phyloP scores from a whole-genome alignment of 148 eudicot genomes.

The Cornus kousa region DNA sequence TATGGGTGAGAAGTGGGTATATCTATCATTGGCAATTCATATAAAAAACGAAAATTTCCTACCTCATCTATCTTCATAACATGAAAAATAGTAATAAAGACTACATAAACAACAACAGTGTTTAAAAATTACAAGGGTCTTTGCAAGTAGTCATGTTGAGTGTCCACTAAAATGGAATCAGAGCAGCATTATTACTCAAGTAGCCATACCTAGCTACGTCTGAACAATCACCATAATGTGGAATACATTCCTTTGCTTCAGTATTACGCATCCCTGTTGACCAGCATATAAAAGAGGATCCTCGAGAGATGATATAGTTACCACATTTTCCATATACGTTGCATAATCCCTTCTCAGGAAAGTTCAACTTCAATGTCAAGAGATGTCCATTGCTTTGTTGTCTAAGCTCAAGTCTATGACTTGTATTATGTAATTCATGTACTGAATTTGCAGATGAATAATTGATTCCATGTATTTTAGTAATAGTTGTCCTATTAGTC shows the following conservation, averaged over 20 bases:
- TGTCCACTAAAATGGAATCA: not conserved
- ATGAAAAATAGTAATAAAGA: not conserved
- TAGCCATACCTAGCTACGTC: constrained; percentile 42
- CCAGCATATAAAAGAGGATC: constrained; percentile 48
- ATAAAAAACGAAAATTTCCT: not conserved
- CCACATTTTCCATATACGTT: constrained; percentile 31
- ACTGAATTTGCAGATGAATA: constrained; percentile 48
- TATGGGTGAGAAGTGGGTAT: not conserved
- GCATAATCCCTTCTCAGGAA: constrained; percentile 35
- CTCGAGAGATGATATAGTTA: constrained; percentile 23
- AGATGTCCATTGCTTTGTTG: constrained; percentile 36
- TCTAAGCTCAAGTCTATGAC: constrained; percentile 36
- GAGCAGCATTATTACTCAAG: constrained; percentile 10
- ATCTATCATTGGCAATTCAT: not conserved
- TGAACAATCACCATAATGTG: constrained; percentile 40
- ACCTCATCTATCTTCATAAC: not conserved
- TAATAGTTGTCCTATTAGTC: constrained; percentile 27
- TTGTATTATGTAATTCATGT: constrained; percentile 32
- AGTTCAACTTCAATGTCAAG: constrained; percentile 33
- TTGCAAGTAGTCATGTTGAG: not conserved
- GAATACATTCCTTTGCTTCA: constrained; percentile 45
- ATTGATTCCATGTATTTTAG: constrained; percentile 39
- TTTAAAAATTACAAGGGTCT: not conserved
- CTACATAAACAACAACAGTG: not conserved
- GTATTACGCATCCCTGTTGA: constrained; percentile 49